Percentiles rank a stretch among this genome's conserved stretches.
These are phyloP conservation scores for Amaranthus cruentus DNA, from an alignment of 148 eudicot species.

Conservation along the genomic window DNA sequence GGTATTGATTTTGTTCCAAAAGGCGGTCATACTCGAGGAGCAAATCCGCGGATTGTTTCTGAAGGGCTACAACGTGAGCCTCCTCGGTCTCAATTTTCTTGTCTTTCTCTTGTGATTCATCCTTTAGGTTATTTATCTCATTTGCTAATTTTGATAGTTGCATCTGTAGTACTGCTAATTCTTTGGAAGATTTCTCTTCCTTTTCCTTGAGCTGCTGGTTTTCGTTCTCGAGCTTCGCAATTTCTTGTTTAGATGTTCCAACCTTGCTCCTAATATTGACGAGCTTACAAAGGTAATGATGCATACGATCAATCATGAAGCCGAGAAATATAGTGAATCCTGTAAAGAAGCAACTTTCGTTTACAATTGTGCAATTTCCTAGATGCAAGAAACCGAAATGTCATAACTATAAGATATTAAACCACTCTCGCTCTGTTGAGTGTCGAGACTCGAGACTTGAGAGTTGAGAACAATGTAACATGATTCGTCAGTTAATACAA, in stretches of 20 bases:
- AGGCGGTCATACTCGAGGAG: conserved; percentile 94
- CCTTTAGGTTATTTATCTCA: conserved; percentile 56
- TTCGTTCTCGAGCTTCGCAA: conserved; percentile 74
- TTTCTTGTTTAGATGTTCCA: conserved; percentile 56
- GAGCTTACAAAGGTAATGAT: conserved; percentile 67
- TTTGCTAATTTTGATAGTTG: conserved; percentile 46
- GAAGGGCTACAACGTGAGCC: conserved; percentile 83
- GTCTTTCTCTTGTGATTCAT: conserved; percentile 70
- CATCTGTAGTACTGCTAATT: conserved; percentile 42
- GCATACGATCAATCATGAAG: conserved; percentile 86
- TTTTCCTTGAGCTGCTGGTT: conserved; percentile 60
- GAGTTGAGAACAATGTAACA: too few species aligned
- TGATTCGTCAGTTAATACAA: too few species aligned
- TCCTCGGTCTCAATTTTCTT: conserved; percentile 78
- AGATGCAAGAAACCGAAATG: too few species aligned
- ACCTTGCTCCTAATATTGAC: conserved; percentile 45
- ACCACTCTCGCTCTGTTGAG: too few species aligned
- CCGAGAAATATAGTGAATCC: conserved; percentile 88
- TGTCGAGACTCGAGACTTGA: too few species aligned
- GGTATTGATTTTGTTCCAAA: conserved; percentile 82
- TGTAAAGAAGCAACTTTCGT: conserved; percentile 22
- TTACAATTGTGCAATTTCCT: not conserved
- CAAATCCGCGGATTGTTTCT: conserved; percentile 93
- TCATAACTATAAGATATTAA: too few species aligned
- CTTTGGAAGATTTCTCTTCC: conserved; percentile 53